A percentile compares a stretch with the other conserved stretches of the same genome.
These are phyloP conservation scores for Fusarium newnesense DNA, from an alignment of 2,329 filamentous ascomycete genomes.

Conservation along the genomic window DNA sequence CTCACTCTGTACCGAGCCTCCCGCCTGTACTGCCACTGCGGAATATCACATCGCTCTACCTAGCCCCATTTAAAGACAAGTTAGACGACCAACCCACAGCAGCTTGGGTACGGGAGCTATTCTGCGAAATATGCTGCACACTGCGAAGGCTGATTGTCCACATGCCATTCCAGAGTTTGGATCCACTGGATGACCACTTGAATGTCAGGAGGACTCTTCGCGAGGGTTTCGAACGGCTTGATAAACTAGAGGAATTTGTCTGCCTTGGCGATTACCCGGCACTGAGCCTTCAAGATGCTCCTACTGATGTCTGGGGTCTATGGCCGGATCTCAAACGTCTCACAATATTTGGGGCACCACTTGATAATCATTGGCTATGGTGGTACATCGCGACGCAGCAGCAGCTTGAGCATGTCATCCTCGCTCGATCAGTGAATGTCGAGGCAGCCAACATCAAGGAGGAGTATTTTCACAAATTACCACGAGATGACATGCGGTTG, in stretches of 20 bases:
- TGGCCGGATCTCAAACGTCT: conserved; percentile 57
- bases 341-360: conserved; percentile 54
- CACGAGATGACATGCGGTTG: conserved; percentile 43
- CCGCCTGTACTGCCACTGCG: conserved; percentile 45
- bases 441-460: conserved; percentile 52
- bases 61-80: conserved; percentile 51
- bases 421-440: conserved; percentile 52
- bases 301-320: conserved; percentile 54
- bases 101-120: conserved; percentile 53
- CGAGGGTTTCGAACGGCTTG: conserved; percentile 57
- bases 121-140: conserved; percentile 52
- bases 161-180: conserved; percentile 58
- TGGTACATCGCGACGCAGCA: conserved; percentile 51
- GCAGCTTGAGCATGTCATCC: conserved; percentile 54
- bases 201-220: conserved; percentile 53
- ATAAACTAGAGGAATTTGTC: conserved; percentile 59
- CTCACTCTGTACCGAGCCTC: conserved; percentile 45
- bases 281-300: conserved; percentile 48
- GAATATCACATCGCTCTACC: conserved; percentile 54
- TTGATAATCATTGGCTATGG: conserved; percentile 53
- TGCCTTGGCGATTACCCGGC: conserved; percentile 59
- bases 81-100: conserved; percentile 55
- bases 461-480: conserved; percentile 52
- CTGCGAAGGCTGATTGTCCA: conserved; percentile 59
- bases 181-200: conserved; percentile 55